Conservation (phyloP, 768 basidiomycete genomes). For the Paxillus ammoniavirescens region DNA sequence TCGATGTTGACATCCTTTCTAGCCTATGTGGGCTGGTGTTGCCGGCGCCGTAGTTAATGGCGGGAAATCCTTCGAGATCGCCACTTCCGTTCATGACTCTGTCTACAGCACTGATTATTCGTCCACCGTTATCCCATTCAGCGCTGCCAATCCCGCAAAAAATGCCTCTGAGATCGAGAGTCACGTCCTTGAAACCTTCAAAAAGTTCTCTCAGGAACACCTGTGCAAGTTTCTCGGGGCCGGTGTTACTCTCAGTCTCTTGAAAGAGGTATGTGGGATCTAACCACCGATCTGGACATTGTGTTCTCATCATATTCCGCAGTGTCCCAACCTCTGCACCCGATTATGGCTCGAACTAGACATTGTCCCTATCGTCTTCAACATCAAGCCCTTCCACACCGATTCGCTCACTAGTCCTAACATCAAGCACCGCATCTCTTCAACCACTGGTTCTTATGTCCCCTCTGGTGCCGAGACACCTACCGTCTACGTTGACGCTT, state of each 20-base stretch:
- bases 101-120: conserved; percentile 82
- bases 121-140: conserved; percentile 54
- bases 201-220: conserved; percentile 73
- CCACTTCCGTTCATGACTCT: conserved; percentile 80
- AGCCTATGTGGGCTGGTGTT: conserved; percentile 90
- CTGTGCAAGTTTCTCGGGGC: conserved; percentile 86
- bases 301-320: conserved; percentile 21
- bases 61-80: conserved; percentile 63
- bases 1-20: conserved; percentile 17
- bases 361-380: conserved; percentile 82
- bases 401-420: conserved; percentile 78
- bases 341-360: conserved; percentile 82
- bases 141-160: conserved; percentile 47
- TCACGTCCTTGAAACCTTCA: conserved; percentile 61
- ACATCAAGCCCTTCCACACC: conserved; percentile 80
- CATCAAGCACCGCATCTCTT: conserved; percentile 79
- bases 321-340: conserved; percentile 83
- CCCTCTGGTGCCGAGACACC: conserved; percentile 78
- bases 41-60: conserved; percentile 62
- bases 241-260: conserved; percentile 68
- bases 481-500: conserved; percentile 60
- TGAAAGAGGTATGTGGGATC: conserved; percentile 55
- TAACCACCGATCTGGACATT: conserved; percentile 5
- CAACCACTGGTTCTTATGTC: conserved; percentile 75
- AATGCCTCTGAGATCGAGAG: conserved; percentile 61